Base-by-base conservation (phyloP, 2,329 filamentous ascomycete genomes). In the Paecilomyces dactylethromorphus region DNA sequence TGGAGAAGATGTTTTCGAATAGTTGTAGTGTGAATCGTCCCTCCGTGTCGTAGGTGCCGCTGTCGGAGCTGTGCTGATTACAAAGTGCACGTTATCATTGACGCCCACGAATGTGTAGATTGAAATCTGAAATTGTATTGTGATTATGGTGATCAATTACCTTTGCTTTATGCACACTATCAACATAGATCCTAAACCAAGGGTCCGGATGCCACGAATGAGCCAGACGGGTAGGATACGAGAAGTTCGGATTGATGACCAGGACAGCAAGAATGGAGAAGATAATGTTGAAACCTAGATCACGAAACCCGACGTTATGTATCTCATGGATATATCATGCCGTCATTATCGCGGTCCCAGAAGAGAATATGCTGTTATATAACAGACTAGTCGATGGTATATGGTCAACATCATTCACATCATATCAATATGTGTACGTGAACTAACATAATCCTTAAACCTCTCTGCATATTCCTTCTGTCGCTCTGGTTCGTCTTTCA, bases 1-100 rank as follows among this genome's bases (percentile, higher is more conserved):
- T 81, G 1, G 70, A 62, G 59, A 81, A 81, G 29, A 81, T 68
- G 45, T 81, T 77, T 66, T 81, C 79, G 57, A 81, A 80, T 13
- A 72, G 68, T 65, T 80, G 75, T 35, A 77, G 78, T 2, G 75
- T 63, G 62, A 79, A 80, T 1, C 77, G 68, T 0, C 79, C 79
- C 56, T 81, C 78, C 3, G 68, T 66, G 60, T 81, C 79, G 58
- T 75, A 81, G 8, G 72, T 74, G 33, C 72, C 71, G 21, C 67
- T 74, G 56, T 79, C 76, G 33, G 70, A 74, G 45, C 78, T 76
- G 29, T 58, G 57, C 57, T 58, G 49, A 10, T 21, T 51, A 21
- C 45, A 3, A 15, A 21, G 49, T 22, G 22, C 18, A 51, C 3
- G 22, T 52, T 52, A 52, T 12, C 24, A 15, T 39, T 15, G 15